Evolutionary conservation across 768 basidiomycete genomes (phyloP).

Genomic region (Paxillus involutus): DNA sequence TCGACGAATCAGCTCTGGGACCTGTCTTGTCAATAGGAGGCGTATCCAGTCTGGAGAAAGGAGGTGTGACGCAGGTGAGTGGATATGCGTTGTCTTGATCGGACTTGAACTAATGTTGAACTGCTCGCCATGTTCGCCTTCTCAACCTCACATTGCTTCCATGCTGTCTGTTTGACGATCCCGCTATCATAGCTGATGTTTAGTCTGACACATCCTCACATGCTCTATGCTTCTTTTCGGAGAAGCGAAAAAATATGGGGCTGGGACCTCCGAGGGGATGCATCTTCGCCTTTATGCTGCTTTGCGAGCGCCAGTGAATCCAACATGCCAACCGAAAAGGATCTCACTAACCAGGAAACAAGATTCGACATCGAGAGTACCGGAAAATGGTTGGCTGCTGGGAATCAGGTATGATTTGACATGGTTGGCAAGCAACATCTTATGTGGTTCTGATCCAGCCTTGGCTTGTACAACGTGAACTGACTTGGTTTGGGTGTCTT

Average conservation of each 20-base stretch:
- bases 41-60: slow-evolving; percentile 35
- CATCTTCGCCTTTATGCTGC: slow-evolving; percentile 40
- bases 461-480: not conserved
- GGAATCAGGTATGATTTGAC: slow-evolving; percentile 57
- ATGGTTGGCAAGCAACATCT: not conserved
- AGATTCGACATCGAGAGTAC: slow-evolving; percentile 74
- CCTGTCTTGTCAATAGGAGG: slow-evolving; percentile 67
- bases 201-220: slow-evolving; percentile 69
- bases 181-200: slow-evolving; percentile 59
- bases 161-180: not conserved
- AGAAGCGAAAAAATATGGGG: slow-evolving; percentile 56
- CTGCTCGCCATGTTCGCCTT: no score
- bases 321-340: not conserved
- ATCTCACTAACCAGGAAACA: slow-evolving; percentile 70
- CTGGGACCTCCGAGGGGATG: slow-evolving; percentile 77
- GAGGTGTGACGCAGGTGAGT: slow-evolving; percentile 51
- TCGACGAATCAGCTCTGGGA: slow-evolving; percentile 56
- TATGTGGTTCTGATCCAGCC: not conserved
- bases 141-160: no score
- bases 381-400: slow-evolving; percentile 63
- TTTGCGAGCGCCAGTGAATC: slow-evolving; percentile 18
- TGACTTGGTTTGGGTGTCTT: not conserved
- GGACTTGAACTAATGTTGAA: not conserved
- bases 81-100: not conserved
- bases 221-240: slow-evolving; percentile 80